Conservation (phyloP, 768 basidiomycete species). For the Trametopsis cervina region DNA sequence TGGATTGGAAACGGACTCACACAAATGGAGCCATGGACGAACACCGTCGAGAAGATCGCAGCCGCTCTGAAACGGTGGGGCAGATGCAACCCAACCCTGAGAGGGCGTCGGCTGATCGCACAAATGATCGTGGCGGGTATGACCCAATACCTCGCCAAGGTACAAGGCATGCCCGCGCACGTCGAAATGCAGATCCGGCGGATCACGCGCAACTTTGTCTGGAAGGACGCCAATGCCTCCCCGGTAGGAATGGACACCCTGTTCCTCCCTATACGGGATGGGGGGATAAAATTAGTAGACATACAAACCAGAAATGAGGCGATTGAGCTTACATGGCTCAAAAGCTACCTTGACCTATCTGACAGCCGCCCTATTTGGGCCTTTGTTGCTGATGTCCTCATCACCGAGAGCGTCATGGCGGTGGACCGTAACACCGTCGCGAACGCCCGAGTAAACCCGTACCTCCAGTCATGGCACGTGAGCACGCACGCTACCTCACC, state of each 20-base stretch:
- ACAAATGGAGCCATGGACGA: constrained; percentile 2
- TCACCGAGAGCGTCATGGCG: background rate
- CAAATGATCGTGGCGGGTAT: constrained; percentile 18
- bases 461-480: constrained; percentile 2
- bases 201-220: constrained; percentile 3
- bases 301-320: constrained; percentile 2
- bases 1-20: constrained; percentile 13
- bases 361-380: background rate
- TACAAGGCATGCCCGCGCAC: constrained; percentile 21
- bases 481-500: no score
- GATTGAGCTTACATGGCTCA: constrained; percentile 4
- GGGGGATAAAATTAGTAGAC: constrained; percentile 3
- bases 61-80: background rate
- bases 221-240: background rate
- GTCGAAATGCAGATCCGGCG: background rate
- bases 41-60: constrained; percentile 5
- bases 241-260: background rate
- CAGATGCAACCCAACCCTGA: constrained; percentile 6
- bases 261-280: background rate
- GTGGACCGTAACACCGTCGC: background rate
- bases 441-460: background rate
- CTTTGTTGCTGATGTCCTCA: background rate
- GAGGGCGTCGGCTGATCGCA: constrained; percentile 14
- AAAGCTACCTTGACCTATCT: background rate
- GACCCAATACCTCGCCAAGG: constrained; percentile 22